These are phyloP conservation scores for Aspergillus affinis DNA, from an alignment of 495 filamentous ascomycete genomes.

Conservation along the genomic window DNA sequence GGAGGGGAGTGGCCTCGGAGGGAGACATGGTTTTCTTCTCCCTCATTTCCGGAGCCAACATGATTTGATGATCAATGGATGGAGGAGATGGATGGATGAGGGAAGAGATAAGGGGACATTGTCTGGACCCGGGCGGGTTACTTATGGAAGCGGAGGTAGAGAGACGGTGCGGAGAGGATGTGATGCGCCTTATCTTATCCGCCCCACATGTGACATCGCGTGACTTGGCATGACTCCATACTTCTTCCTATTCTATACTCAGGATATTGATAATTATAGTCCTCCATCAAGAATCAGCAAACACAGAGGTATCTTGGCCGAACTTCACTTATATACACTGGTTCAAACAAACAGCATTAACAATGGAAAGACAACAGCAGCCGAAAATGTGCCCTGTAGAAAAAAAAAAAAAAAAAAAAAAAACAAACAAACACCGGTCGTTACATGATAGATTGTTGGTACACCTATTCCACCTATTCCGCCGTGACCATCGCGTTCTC, in stretches of 20 bases:
- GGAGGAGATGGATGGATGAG: background rate
- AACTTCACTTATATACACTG: constrained; percentile 10
- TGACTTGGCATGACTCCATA: background rate
- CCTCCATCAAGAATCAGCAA: constrained; percentile 5
- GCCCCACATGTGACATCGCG: background rate
- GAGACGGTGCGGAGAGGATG: background rate
- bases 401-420: too few species aligned
- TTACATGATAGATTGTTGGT: background rate
- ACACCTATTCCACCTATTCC: background rate
- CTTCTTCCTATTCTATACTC: too few species aligned
- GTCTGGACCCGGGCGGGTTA: background rate
- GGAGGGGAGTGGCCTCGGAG: constrained; percentile 44
- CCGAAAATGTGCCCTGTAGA: too few species aligned
- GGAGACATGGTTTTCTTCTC: constrained; percentile 37
- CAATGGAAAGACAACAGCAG: background rate
- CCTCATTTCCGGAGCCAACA: constrained; percentile 32
- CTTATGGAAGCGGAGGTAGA: too few species aligned
- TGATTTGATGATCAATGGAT: constrained; percentile 6
- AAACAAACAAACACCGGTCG: background rate
- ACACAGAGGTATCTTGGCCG: constrained; percentile 16
- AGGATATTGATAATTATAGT: background rate
- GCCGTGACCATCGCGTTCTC: background rate
- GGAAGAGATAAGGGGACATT: background rate
- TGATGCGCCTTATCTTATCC: background rate
- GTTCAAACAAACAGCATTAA: background rate